Evolutionary conservation across 1,284 basidiomycete species (phyloP), one percentile per base, ranked within the genome.

Genomic region (Cutaneotrichosporon sp.): DNA sequence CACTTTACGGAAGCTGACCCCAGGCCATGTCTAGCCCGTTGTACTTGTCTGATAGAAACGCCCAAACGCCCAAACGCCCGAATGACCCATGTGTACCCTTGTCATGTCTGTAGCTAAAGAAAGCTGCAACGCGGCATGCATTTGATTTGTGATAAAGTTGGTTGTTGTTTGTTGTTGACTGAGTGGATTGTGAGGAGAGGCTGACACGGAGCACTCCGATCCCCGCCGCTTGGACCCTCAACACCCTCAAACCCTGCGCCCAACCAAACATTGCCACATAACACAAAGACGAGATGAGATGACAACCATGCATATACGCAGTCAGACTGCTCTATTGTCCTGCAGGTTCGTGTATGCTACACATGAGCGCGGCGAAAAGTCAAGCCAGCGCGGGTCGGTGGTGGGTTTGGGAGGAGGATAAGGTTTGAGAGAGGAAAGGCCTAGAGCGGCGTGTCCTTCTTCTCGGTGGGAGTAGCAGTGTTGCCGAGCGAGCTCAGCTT

Each of bases 401-500:
- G 26, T 26, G 26, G 26, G 26, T 26, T 26, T 16, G 42, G 42
- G 42, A 18, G 7, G 42, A 18, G 42, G 42, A 46, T n/a, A 46
- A 18, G 18, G 18, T 40, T 26, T 26, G 3, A 26, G 2, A 26
- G 26, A 26, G 26, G 26, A 26, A 26, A 22, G 22, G 40, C 40
- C 22, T 42, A 60, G 49, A 51, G 47, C n/a, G 49, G 58, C 47
- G 58, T 53, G 47, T 60, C 34, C 58, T 60, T 60, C 58, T 60
- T 53, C 36, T 60, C 36, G 47, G 57, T 36, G 50, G 62, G 40
- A 40, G 65, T 66, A 6, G 72, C 62, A 22, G 77, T 9, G 42
- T 18, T 16, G 38, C 38, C 75, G 58, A 79, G 70, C 61, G 74
- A 70, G n/a, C 69, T 71, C 36, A 79, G 71, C 66, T 76, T 73